phyloP scores from a whole-genome alignment of 176 grass and related monocot species.

The Alopecurus myosuroides region DNA sequence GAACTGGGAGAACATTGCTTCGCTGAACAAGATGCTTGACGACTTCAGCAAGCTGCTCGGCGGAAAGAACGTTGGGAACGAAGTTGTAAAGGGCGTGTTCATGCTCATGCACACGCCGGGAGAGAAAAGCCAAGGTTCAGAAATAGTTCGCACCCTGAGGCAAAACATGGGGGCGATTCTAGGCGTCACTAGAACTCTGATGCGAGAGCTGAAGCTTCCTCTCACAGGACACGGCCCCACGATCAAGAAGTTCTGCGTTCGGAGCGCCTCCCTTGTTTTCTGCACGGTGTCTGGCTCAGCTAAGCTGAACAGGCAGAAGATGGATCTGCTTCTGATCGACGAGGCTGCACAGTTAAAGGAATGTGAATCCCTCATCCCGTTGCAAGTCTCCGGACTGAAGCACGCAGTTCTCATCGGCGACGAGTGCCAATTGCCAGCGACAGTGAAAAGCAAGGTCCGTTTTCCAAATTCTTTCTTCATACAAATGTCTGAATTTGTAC shows the following conservation, averaged over 20 bases:
- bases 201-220: conserved; percentile 31
- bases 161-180: not conserved
- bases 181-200: not conserved
- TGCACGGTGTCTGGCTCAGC: conserved; percentile 57
- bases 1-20: conserved; percentile 27
- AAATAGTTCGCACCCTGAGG: not conserved
- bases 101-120: not conserved
- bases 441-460: conserved; percentile 66
- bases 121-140: not conserved
- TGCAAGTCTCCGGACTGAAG: conserved; percentile 38
- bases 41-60: conserved; percentile 28
- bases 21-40: conserved; percentile 22
- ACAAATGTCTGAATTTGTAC: not conserved
- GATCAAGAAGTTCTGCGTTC: conserved; percentile 35
- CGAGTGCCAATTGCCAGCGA: conserved; percentile 62
- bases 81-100: not conserved
- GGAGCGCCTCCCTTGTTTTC: conserved; percentile 40
- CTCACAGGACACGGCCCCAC: not conserved
- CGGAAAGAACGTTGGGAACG: not conserved
- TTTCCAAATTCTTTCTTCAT: not conserved
- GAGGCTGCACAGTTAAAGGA: conserved; percentile 76
- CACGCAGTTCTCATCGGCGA: conserved; percentile 67
- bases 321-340: conserved; percentile 60
- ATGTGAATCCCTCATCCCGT: conserved; percentile 60
- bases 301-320: conserved; percentile 22